Evolutionary conservation across 129 eudicot species (phyloP).

Genomic region (Tagetes erecta): DNA sequence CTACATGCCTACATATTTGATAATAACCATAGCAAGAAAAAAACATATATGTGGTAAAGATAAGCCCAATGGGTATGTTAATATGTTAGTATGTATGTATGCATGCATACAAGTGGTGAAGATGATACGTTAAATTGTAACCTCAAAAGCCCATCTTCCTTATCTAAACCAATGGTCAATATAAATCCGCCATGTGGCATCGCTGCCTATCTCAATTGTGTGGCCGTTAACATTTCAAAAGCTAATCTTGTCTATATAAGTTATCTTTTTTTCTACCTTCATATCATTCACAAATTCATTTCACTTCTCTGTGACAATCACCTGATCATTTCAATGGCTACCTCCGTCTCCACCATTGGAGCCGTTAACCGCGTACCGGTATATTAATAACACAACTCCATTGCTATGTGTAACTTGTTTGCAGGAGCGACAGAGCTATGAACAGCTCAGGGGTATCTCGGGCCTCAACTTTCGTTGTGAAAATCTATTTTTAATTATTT

Average conservation of each 20-base stretch:
- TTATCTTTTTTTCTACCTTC: conserved; percentile 10
- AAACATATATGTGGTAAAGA: conserved; percentile 31
- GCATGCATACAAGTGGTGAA: conserved; percentile 15
- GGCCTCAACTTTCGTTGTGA: too few species aligned
- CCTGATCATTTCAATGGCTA: conserved; percentile 50
- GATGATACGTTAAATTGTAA: conserved; percentile 27
- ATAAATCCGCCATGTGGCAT: conserved; percentile 54
- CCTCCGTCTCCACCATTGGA: conserved; percentile 79
- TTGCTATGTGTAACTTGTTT: too few species aligned
- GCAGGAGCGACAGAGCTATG: too few species aligned
- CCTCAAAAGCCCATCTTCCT: conserved; percentile 25
- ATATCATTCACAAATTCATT: conserved; percentile 15
- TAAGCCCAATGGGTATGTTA: conserved; percentile 7
- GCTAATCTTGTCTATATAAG: conserved; percentile 39
- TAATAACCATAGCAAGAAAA: conserved; percentile 5
- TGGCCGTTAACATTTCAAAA: conserved; percentile 48
- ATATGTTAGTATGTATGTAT: too few species aligned
- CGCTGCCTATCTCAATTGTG: conserved; percentile 67
- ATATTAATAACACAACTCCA: background rate
- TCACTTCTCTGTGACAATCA: conserved; percentile 7
- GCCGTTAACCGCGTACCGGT: conserved; percentile 89
- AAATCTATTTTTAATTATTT: too few species aligned
- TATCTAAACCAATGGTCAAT: conserved; percentile 23
- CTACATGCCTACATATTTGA: background rate
- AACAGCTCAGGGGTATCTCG: too few species aligned